phyloP scores from a whole-genome alignment of 805 yeast genomes.

The Teunomyces tritomae region DNA sequence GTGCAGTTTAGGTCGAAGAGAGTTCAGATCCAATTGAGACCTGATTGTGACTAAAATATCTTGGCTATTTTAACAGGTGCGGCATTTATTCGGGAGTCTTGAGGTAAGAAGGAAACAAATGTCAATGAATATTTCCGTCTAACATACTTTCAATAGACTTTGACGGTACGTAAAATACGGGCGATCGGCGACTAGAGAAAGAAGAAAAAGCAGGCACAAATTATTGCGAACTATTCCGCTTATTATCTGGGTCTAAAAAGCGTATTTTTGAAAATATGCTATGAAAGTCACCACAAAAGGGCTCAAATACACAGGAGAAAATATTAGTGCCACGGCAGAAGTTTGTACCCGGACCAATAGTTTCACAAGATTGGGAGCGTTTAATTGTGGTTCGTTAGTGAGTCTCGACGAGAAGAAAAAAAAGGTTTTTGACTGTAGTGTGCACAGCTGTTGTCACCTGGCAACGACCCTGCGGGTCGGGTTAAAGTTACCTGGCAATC shows the following conservation, averaged over 20 bases:
- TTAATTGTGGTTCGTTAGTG: neutral
- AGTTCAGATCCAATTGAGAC: too few relatives aligned
- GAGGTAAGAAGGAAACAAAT: too few relatives aligned
- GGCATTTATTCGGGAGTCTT: too few relatives aligned
- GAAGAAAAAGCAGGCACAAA: too few relatives aligned
- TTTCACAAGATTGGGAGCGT: neutral
- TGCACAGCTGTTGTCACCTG: neutral
- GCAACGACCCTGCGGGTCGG: neutral
- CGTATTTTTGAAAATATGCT: neutral
- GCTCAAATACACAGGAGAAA: neutral
- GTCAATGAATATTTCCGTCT: too few relatives aligned
- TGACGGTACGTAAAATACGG: too few relatives aligned
- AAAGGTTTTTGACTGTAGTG: neutral
- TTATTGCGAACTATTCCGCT: too few relatives aligned
- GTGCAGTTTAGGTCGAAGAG: too few relatives aligned
- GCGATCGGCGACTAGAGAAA: too few relatives aligned
- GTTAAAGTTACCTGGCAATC: neutral
- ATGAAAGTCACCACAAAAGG: neutral
- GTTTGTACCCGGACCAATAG: neutral
- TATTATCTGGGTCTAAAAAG: neutral
- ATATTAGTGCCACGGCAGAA: neutral
- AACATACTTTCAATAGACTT: too few relatives aligned
- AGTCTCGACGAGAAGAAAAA: neutral
- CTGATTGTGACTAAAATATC: too few relatives aligned
- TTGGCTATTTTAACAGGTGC: too few relatives aligned